Conservation (phyloP, 495 filamentous ascomycete genomes). For the Annulohypoxylon bovei region DNA sequence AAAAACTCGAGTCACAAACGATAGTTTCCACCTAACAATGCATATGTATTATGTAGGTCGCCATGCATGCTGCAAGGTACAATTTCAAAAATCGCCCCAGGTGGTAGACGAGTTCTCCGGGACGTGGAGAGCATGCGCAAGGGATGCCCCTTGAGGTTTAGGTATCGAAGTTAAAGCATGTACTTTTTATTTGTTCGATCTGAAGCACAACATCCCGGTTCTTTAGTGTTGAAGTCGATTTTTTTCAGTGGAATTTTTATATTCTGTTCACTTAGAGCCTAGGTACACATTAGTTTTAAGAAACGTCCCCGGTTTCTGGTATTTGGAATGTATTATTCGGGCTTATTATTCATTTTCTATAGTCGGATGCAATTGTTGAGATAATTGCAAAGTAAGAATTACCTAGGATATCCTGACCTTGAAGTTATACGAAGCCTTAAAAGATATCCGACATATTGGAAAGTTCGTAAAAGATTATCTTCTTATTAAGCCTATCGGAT, state of each 20-base stretch:
- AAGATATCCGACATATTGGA: conserved; percentile 2
- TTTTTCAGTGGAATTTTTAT: background rate
- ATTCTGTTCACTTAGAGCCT: background rate
- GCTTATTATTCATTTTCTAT: conserved; percentile 6
- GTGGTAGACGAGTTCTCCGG: conserved; percentile 26
- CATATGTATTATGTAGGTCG: conserved; percentile 35
- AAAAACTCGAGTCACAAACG: background rate
- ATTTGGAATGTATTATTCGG: conserved; percentile 9
- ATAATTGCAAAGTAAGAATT: background rate
- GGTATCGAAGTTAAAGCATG: conserved; percentile 18
- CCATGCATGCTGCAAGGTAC: conserved; percentile 43
- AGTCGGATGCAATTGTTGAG: background rate
- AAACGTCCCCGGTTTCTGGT: background rate
- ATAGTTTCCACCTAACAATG: conserved; percentile 20
- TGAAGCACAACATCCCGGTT: conserved; percentile 19
- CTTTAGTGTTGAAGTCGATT: conserved; percentile 6
- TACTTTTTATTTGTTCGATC: conserved; percentile 10
- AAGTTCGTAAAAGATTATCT: conserved; percentile 3
- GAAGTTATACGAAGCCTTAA: background rate
- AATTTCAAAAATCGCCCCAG: conserved; percentile 18
- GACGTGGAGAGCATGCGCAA: conserved; percentile 18
- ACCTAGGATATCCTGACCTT: conserved; percentile 6
- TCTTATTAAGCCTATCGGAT: conserved; percentile 21
- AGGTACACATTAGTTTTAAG: too few species aligned
- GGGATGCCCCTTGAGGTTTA: conserved; percentile 22